Base-by-base conservation (phyloP, 768 basidiomycete genomes). In the Kwoniella dendrophila region DNA sequence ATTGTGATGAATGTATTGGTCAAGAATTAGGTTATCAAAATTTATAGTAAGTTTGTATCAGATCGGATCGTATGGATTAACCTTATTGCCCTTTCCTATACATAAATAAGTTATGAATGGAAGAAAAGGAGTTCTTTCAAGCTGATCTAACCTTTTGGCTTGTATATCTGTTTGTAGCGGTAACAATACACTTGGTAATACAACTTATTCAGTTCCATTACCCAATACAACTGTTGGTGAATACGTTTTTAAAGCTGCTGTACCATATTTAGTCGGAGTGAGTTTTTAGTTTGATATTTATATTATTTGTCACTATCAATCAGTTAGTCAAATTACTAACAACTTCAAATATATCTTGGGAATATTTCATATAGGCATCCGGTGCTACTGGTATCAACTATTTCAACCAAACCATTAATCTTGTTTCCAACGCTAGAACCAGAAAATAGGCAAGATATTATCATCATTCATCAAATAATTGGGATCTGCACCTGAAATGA, bases 191-290 rank as follows among this genome's bases (percentile, higher is more conserved):
- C 26, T 59, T 8, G 59, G 59, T 10, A 61, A 61, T 36, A 30
- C 38, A 33, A 54, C 59, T 20, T 55, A 61, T 24, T 34, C 38
- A 2, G 33, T 61, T 30, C 27, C 27, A 11, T 43, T 61, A 6
- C 59, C 59, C 22, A 45, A 61, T 24, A 47, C 43, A 2, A 45
- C 29, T 12, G 29, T 32, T 3, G 60, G 64, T 8, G 11, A 41
- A 20, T 66, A 62, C 26, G 38, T 34, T n/a, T 56, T 66, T 18
- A 44, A 52, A 26, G 64, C 60, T 5, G 59, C 56, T 20, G 49
- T 66, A 16, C 59, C 64, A n/a, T 58, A 55, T 43, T 41, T 66
- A 18, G 54, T 57, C 24, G 59, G 59, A 10, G 64, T 66, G 52
- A 65, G 64, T 65, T 2, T n/a, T 11, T 6, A n/a, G n/a, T 43